Evolutionary conservation across 495 filamentous ascomycete genomes (phyloP), one percentile per base, ranked within the genome.

Genomic region (Extremus antarcticus): DNA sequence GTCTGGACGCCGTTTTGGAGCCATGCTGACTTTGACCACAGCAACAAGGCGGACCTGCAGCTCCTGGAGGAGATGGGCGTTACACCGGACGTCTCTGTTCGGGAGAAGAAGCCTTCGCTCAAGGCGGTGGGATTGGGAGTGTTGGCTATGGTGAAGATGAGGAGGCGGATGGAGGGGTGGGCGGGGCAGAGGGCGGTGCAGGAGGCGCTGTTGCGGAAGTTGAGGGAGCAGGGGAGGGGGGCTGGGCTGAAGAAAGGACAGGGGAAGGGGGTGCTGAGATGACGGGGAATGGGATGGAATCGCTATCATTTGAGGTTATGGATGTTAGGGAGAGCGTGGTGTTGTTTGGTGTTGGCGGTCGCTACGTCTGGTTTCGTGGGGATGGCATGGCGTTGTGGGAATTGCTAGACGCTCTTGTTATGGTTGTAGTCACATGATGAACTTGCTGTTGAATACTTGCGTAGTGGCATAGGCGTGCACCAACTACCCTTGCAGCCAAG

Each of bases 21-120:
- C n/a, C n/a, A 43, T 50, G 29, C 43, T 65, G 58, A 64, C 62
- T 45, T 54, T 13, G 65, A 62, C 20, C 13, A 50, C 71, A 96
- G 91, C 68, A 98, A 96, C 75, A 84, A 91, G 69, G 87, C 85
- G 58, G 88, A 96, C 65, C 79, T 98, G 29, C 78, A 80, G 40
- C 84, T 95, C 66, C 81, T 97, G 53, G 76, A 81, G 55, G 77
- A 84, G 54, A 94, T 95, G 76, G 83, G 85, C 48, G 78, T 87
- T 61, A 76, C 76, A 53, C 71, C 76, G 9, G 68, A 73, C 51
- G 60, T 65, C 7, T 66, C 71, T 2, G 56, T 69, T 46, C 63
- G 65, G 21, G 63, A 70, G 50, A 71, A 67, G 55, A 73, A 67
- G 47, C 68, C 64, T 2, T 67, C 67, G 10, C 58, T 85, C 17